A percentile compares a stretch with the other conserved stretches of the same genome.
phyloP scores from a whole-genome alignment of 2,329 filamentous ascomycete genomes.

The Fusarium albosuccineum region DNA sequence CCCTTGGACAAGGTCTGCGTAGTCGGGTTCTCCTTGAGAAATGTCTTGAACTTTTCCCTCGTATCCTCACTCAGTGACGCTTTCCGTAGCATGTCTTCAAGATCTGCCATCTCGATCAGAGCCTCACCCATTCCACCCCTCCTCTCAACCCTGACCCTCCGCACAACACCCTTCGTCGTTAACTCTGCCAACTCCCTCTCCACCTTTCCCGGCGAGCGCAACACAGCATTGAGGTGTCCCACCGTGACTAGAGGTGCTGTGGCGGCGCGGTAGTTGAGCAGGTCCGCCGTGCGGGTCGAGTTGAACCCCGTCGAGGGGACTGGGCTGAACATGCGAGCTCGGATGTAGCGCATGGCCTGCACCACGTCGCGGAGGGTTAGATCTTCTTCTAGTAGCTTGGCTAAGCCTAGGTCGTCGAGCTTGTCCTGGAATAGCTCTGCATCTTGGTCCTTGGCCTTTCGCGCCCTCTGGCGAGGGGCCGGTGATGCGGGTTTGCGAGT shows the following conservation, averaged over 20 bases:
- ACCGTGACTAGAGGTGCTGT: conserved; percentile 75
- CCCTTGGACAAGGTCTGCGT: conserved; percentile 48
- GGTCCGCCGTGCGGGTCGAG: conserved; percentile 71
- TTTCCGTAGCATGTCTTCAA: conserved; percentile 62
- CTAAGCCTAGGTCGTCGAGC: conserved; percentile 72
- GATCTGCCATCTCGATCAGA: conserved; percentile 69
- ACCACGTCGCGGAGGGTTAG: conserved; percentile 71
- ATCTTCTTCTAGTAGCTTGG: conserved; percentile 67
- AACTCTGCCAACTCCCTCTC: conserved; percentile 77
- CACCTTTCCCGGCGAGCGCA: conserved; percentile 71
- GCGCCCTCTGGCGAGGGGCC: conserved; percentile 45
- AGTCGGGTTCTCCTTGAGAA: conserved; percentile 65
- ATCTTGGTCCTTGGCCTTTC: conserved; percentile 41
- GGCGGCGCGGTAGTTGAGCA: conserved; percentile 70
- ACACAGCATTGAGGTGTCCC: conserved; percentile 74
- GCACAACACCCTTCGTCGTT: conserved; percentile 66
- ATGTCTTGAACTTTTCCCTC: conserved; percentile 63
- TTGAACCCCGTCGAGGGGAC: conserved; percentile 75
- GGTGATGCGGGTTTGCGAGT: conserved; percentile 35
- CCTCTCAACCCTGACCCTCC: conserved; percentile 73
- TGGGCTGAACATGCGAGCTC: conserved; percentile 71
- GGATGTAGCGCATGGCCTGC: conserved; percentile 74
- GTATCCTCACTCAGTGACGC: conserved; percentile 57
- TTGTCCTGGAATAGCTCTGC: conserved; percentile 55
- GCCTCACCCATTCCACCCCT: conserved; percentile 74